Evolutionary conservation across 345 rosid genomes (phyloP), one percentile per base, ranked within the genome.

Genomic region (Physaria fendleri): DNA sequence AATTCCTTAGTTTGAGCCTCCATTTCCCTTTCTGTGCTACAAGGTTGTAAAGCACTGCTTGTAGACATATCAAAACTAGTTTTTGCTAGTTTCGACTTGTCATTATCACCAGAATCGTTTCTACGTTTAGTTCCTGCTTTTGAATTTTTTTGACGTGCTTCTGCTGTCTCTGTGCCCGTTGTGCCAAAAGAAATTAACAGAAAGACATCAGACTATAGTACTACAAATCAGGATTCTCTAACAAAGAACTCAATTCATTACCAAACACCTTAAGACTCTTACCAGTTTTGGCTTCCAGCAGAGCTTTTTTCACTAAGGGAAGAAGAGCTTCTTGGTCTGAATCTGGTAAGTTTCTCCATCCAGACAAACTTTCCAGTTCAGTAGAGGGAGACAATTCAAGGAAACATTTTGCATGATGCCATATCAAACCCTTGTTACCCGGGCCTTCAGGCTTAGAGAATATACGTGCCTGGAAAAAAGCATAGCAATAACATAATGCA

Each of bases 321-420:
- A 24, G 66, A 64, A 89, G 78, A 56, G 75, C 54, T 65, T 58
- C 65, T 65, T 77, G 86, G 68, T 89, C 90, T 60, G 91, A 75
- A 62, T 68, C 77, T 53, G 89, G 68, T 44, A 93, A 80, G 78
- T 50, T 72, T 60, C 68, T 80, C 91, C 95, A 93, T 59, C 95
- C 99, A 38, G 83, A 51, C 74, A 89, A 65, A 66, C 81, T 89
- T 48, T 83, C 82, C 70, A 78, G 72, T 63, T 77, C 68, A 49
- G 77, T 63, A 57, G 88, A 80, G 15, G 90, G 76, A 55, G 74
- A 56, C 71, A 65, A 69, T 7, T 78, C 78, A 59, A 82, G 59
- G 72, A 83, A 82, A 72, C 99, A 93, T 47, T 72, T 79, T 15
- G 87, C 94, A 67, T 89, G 97, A 62, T 93, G 81, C 99, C 99